Conservation (phyloP, 345 rosid species). For the Draba incana region DNA sequence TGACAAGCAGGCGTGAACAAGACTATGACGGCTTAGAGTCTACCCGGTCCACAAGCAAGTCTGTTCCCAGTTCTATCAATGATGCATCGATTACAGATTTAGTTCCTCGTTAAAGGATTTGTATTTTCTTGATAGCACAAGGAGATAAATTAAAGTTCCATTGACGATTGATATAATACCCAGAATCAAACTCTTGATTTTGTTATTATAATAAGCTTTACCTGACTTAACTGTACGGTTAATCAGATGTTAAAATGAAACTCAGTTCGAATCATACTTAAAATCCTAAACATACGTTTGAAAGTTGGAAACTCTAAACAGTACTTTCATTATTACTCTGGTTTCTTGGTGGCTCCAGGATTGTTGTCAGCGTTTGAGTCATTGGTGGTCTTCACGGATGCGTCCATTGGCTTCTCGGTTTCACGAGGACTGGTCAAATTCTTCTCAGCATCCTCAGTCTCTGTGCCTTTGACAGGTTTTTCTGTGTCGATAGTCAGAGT, state of each 20-base stretch:
- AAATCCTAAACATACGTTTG: conserved; percentile 15
- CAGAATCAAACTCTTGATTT: neutral
- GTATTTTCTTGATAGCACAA: neutral
- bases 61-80: conserved; percentile 4
- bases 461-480: conserved; percentile 51
- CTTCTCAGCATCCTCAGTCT: conserved; percentile 63
- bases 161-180: conserved; percentile 6
- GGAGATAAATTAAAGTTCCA: neutral
- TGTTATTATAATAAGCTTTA: conserved; percentile 8
- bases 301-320: conserved; percentile 1
- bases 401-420: conserved; percentile 51
- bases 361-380: conserved; percentile 50
- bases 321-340: conserved; percentile 35
- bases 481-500: conserved; percentile 71
- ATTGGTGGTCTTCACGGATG: conserved; percentile 46
- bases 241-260: conserved; percentile 17
- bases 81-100: conserved; percentile 11
- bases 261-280: neutral
- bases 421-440: conserved; percentile 64
- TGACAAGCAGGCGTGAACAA: neutral
- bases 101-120: conserved; percentile 5
- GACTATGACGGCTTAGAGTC: neutral
- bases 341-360: conserved; percentile 45
- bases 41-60: neutral
- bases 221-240: conserved; percentile 13